Conservation (phyloP, 2,329 filamentous ascomycete genomes). For the Microdochium trichocladiopsis region DNA sequence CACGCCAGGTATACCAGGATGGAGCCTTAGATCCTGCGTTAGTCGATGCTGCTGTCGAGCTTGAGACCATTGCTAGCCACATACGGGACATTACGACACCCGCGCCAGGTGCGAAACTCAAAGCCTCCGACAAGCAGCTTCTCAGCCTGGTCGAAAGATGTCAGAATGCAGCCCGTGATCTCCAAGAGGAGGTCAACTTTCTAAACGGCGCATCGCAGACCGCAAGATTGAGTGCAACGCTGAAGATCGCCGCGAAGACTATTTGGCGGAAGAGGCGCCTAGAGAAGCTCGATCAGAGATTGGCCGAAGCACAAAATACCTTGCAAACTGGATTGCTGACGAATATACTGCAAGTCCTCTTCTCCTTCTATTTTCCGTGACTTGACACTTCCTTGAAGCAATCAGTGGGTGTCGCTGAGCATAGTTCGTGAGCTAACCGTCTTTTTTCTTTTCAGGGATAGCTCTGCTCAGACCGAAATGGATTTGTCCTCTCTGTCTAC, state of each 20-base stretch:
- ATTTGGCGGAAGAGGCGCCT: slow-evolving; percentile 12
- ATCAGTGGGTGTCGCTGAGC: too few species aligned
- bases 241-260: slow-evolving; percentile 6
- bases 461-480: too few species aligned
- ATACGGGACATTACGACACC: not conserved
- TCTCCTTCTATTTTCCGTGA: not conserved
- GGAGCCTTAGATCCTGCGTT: not conserved
- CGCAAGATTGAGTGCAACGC: slow-evolving; percentile 1
- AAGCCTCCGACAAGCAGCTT: slow-evolving; percentile 2
- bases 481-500: too few species aligned
- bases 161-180: slow-evolving; percentile 3
- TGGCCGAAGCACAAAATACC: slow-evolving; percentile 4
- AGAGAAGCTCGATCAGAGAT: slow-evolving; percentile 7
- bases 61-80: slow-evolving; percentile 1
- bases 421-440: not conserved
- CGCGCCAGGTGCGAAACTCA: not conserved
- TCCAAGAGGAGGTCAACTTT: slow-evolving; percentile 5
- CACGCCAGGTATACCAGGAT: slow-evolving; percentile 10
- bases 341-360: slow-evolving; percentile 1
- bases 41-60: not conserved
- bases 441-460: too few species aligned
- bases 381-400: not conserved
- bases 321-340: slow-evolving; percentile 3
- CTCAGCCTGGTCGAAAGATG: slow-evolving; percentile 1
- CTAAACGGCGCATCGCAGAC: not conserved